Percentiles rank a stretch among this genome's conserved stretches.
phyloP scores from a whole-genome alignment of 768 basidiomycete genomes.

The Mycena alexandri region DNA sequence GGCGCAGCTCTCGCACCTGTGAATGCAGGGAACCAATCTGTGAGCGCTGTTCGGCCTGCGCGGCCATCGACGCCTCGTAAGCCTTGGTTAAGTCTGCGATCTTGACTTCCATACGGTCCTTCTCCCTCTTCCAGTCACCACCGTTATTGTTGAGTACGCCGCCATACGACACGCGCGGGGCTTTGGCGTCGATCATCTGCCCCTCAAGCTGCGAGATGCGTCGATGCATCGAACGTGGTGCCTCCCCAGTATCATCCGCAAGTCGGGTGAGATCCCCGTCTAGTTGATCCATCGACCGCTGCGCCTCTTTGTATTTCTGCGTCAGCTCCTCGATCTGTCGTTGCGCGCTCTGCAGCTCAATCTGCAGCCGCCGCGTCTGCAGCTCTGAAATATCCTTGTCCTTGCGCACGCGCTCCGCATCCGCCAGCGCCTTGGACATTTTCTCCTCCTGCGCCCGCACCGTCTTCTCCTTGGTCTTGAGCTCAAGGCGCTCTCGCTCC shows the following conservation, averaged over 20 bases:
- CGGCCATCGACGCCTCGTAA: slow-evolving; percentile 77
- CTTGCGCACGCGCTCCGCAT: slow-evolving; percentile 76
- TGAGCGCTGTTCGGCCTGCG: slow-evolving; percentile 84
- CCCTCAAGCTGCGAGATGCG: slow-evolving; percentile 73
- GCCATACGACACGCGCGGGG: slow-evolving; percentile 52
- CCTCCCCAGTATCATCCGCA: slow-evolving; percentile 67
- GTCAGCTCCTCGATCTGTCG: slow-evolving; percentile 69
- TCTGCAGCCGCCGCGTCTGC: slow-evolving; percentile 69
- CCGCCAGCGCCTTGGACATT: slow-evolving; percentile 65
- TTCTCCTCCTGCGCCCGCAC: slow-evolving; percentile 72
- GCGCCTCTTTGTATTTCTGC: slow-evolving; percentile 64
- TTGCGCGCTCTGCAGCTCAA: slow-evolving; percentile 67
- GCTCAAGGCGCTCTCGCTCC: slow-evolving; percentile 74
- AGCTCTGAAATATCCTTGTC: slow-evolving; percentile 76
- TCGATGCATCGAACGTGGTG: slow-evolving; percentile 66
- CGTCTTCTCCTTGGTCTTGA: slow-evolving; percentile 79
- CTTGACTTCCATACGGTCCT: slow-evolving; percentile 87
- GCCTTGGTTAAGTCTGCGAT: slow-evolving; percentile 81
- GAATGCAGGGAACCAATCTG: slow-evolving; percentile 89
- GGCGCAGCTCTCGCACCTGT: slow-evolving; percentile 86
- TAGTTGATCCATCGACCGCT: slow-evolving; percentile 73
- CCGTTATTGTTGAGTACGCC: slow-evolving; percentile 77
- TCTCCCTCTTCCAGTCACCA: slow-evolving; percentile 90
- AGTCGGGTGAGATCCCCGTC: slow-evolving; percentile 77
- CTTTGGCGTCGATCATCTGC: slow-evolving; percentile 69